Conservation (phyloP, 768 basidiomycete genomes). For the Floccularia luteovirens region DNA sequence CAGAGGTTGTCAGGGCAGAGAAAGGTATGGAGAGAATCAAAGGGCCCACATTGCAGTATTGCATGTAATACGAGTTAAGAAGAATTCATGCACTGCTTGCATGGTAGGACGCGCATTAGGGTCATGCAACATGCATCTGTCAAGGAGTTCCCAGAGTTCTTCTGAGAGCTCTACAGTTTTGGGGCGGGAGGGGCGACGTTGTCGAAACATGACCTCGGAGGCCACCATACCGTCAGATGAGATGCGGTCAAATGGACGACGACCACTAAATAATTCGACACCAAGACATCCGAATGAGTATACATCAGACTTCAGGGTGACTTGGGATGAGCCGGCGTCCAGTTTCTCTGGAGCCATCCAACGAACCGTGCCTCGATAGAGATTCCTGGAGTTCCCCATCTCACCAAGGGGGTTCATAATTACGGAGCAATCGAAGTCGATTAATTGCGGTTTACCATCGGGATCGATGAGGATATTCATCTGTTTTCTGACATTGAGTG, state of each 20-base stretch:
- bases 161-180: slow-evolving; percentile 7
- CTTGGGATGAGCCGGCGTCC: slow-evolving; percentile 3
- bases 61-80: no score
- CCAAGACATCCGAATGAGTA: slow-evolving; percentile 8
- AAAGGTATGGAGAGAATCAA: no score
- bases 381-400: not conserved
- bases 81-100: slow-evolving; percentile 7
- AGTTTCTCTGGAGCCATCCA: slow-evolving; percentile 10
- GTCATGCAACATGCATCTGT: slow-evolving; percentile 5
- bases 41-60: no score
- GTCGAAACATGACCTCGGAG: slow-evolving; percentile 8
- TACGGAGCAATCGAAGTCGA: slow-evolving; percentile 7
- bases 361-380: not conserved
- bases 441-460: slow-evolving; percentile 7
- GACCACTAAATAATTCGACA: slow-evolving; percentile 7
- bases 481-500: not conserved
- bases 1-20: no score
- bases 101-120: slow-evolving; percentile 9
- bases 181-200: slow-evolving; percentile 8
- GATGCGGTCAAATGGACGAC: slow-evolving; percentile 8
- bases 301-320: slow-evolving; percentile 8
- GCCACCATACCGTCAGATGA: slow-evolving; percentile 9
- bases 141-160: slow-evolving; percentile 8
- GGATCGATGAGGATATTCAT: slow-evolving; percentile 9
- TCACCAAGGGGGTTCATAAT: not conserved